Base-by-base conservation (phyloP, 257 asterid genomes). In the Solanum lycopersicoides region DNA sequence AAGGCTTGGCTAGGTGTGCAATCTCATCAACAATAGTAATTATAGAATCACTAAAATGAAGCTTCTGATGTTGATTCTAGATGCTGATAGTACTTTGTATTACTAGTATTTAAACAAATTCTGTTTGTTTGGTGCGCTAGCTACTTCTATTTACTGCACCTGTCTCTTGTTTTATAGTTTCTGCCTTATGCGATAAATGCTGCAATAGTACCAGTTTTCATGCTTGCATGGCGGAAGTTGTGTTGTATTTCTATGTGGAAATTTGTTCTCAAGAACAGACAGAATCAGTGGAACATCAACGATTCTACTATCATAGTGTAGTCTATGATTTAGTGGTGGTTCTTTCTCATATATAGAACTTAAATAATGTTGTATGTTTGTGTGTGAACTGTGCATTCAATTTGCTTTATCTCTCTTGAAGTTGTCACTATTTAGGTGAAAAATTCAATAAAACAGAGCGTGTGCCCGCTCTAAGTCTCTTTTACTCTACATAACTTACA, bases 1-100 rank as follows among this genome's bases (percentile, higher is more conserved):
- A 88, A 92, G 91, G 92, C 92, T 59, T 93, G 95, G 96, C 93
- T 89, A 86, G 94, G 94, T 6, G 90, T 89, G 91, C 90, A 89
- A 79, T 79, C 89, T 13, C 76, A 86, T 42, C 42, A 34, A n/a
- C 42, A 34, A 30, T 77, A 77, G 83, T 42, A n/a, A 77, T 35
- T 42, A 13, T 13, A 77, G 83, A 76, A 44, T 77, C 39, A 45
- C 84, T 15, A 44, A 77, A 77, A 77, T 25, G 15, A 53, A 45
- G 63, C 65, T 77, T 44, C 84, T 44, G 39, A 77, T 44, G n/a
- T n/a, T n/a, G n/a, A n/a, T 44, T 44, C 63, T 56, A 42, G 63
- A 42, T 42, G 83, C 32, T 77, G 35, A 77, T 77, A 39, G n/a
- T 77, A 77, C 65, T 44, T 44, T 13, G 8, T 76, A 10, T 37